These are phyloP conservation scores for Acer saccharum DNA, from an alignment of 345 rosid species.

Conservation along the genomic window DNA sequence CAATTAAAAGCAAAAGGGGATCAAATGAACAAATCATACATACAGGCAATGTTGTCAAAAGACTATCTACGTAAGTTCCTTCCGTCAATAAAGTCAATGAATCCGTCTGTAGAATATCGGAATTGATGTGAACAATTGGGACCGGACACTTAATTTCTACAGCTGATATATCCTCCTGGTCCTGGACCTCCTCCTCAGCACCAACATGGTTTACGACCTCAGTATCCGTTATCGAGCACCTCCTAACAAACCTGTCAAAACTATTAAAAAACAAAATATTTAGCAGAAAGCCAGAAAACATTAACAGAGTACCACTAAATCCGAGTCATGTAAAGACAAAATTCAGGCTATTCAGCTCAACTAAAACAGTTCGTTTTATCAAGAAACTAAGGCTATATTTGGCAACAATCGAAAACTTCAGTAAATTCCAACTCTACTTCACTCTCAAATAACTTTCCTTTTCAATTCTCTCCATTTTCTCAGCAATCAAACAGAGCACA, in stretches of 20 bases:
- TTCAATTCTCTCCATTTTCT: background rate
- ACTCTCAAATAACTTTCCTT: background rate
- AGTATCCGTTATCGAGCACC: slow-evolving; percentile 64
- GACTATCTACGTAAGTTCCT: slow-evolving; percentile 61
- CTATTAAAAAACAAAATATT: slow-evolving; percentile 32
- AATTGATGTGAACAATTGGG: slow-evolving; percentile 68
- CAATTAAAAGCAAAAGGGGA: background rate
- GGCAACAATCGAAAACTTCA: background rate
- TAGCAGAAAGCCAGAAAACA: background rate
- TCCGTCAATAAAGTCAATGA: slow-evolving; percentile 64
- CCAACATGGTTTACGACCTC: slow-evolving; percentile 53
- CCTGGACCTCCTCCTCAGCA: slow-evolving; percentile 41
- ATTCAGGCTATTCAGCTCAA: too few relatives aligned
- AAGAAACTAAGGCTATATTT: background rate
- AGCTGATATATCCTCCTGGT: slow-evolving; percentile 38
- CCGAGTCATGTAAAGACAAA: too few relatives aligned
- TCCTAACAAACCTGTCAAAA: slow-evolving; percentile 49
- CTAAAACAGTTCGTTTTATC: too few relatives aligned
- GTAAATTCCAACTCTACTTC: too few relatives aligned
- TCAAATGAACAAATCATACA: slow-evolving; percentile 18
- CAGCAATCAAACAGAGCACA: slow-evolving; percentile 14
- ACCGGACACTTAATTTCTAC: slow-evolving; percentile 42
- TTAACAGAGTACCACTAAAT: too few relatives aligned
- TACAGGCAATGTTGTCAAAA: slow-evolving; percentile 79
- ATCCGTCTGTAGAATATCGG: slow-evolving; percentile 59